Evolutionary conservation across 352 stramenopile genomes (phyloP).

Genomic region (Pythium grandisporangium): DNA sequence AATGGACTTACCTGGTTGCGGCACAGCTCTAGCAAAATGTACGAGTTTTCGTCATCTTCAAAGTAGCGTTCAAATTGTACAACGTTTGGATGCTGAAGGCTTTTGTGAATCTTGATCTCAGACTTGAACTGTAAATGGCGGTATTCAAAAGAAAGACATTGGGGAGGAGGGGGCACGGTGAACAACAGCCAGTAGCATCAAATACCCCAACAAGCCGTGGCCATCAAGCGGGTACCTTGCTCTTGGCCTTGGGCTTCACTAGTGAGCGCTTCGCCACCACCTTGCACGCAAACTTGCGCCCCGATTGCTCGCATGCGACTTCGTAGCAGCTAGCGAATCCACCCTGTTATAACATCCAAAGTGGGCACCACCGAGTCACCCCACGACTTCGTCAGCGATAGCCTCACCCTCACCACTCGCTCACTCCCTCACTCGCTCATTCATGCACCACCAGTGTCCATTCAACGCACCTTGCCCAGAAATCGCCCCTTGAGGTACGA

Average conservation of each 20-base stretch:
- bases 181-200: no score
- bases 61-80: conserved; percentile 99
- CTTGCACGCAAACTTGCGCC: conserved; percentile 94
- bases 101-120: conserved; percentile 98
- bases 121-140: conserved; percentile 84
- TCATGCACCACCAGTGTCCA: no score
- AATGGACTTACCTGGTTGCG: conserved; percentile 73
- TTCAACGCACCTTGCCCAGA: conserved; percentile 86
- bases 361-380: no score
- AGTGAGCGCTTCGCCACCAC: conserved; percentile 97
- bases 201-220: conserved; percentile 1
- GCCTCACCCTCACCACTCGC: no score
- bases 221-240: conserved; percentile 83
- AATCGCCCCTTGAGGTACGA: conserved; percentile 90
- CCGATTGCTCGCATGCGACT: conserved; percentile 89
- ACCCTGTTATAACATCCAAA: no score
- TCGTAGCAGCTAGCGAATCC: conserved; percentile 98
- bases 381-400: no score
- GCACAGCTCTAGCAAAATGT: conserved; percentile 97
- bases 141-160: no score
- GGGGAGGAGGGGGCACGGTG: no score
- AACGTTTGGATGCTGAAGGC: conserved; percentile 91
- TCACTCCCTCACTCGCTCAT: no score
- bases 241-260: conserved; percentile 92
- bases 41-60: conserved; percentile 95